These are phyloP conservation scores for Fraxinus anomala DNA, from an alignment of 257 asterid species.

Conservation along the genomic window DNA sequence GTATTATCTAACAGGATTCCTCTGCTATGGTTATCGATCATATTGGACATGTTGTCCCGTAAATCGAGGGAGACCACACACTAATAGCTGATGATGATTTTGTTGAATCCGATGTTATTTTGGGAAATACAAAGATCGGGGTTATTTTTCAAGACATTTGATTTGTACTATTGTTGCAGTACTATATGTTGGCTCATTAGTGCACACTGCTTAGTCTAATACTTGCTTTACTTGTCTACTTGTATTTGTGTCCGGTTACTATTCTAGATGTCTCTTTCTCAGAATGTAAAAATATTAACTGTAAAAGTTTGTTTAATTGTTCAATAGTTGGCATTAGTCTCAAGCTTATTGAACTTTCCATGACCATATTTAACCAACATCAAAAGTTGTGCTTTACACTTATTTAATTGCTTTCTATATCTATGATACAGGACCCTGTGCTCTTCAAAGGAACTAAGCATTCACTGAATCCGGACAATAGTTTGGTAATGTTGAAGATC, in stretches of 20 bases:
- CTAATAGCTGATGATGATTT: constrained; percentile 65
- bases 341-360: neutral
- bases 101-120: constrained; percentile 60
- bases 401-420: constrained; percentile 14
- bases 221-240: neutral
- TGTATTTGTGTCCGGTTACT: constrained; percentile 7
- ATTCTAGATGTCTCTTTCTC: neutral
- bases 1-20: constrained; percentile 49
- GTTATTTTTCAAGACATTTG: constrained; percentile 34
- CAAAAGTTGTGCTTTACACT: neutral
- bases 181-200: neutral
- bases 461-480: constrained; percentile 69
- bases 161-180: neutral
- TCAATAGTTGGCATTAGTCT: neutral
- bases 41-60: constrained; percentile 60
- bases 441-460: constrained; percentile 86
- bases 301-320: neutral
- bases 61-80: constrained; percentile 76
- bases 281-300: neutral
- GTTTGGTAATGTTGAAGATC: constrained; percentile 50
- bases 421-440: constrained; percentile 68
- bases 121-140: constrained; percentile 65
- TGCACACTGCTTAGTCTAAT: neutral
- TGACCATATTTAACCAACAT: constrained; percentile 1
- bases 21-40: constrained; percentile 72